Evolutionary conservation across 805 yeast genomes (phyloP).

Genomic region (Nakazawaea ambrosiae): DNA sequence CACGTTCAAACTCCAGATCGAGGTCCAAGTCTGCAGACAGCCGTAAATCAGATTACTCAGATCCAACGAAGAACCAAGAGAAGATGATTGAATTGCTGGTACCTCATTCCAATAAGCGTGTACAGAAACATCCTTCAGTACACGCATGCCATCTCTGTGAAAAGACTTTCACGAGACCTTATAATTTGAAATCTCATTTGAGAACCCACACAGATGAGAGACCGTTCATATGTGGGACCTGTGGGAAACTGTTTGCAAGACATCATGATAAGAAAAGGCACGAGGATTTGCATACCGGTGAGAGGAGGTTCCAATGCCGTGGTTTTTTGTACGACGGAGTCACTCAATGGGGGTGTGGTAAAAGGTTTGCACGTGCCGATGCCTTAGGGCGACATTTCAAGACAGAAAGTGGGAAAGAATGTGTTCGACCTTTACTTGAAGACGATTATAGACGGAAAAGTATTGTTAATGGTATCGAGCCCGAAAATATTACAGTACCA

Average conservation of each 20-base stretch:
- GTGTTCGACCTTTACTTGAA: slow-evolving; percentile 61
- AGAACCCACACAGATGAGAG: slow-evolving; percentile 86
- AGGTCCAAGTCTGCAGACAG: slow-evolving; percentile 21
- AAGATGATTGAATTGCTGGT: slow-evolving; percentile 62
- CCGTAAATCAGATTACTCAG: slow-evolving; percentile 13
- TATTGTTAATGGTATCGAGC: background rate
- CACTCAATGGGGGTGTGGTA: slow-evolving; percentile 71
- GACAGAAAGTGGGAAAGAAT: slow-evolving; percentile 70
- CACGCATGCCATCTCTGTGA: slow-evolving; percentile 81
- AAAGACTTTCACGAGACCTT: slow-evolving; percentile 85
- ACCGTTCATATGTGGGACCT: slow-evolving; percentile 64
- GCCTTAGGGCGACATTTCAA: slow-evolving; percentile 74
- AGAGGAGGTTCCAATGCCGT: slow-evolving; percentile 65
- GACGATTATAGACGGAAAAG: slow-evolving; percentile 34
- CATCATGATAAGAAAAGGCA: slow-evolving; percentile 75
- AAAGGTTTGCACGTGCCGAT: slow-evolving; percentile 72
- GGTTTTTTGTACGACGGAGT: slow-evolving; percentile 53
- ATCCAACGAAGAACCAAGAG: slow-evolving; percentile 30
- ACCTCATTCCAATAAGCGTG: slow-evolving; percentile 45
- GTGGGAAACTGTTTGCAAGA: slow-evolving; percentile 79
- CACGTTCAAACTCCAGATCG: slow-evolving; percentile 26
- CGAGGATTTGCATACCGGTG: slow-evolving; percentile 70
- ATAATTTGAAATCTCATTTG: slow-evolving; percentile 84
- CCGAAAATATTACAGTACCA: background rate
- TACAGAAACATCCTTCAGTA: slow-evolving; percentile 66